Evolutionary conservation across 768 basidiomycete species (phyloP), one percentile per base, ranked within the genome.

Genomic region (Suillus hirtellus): DNA sequence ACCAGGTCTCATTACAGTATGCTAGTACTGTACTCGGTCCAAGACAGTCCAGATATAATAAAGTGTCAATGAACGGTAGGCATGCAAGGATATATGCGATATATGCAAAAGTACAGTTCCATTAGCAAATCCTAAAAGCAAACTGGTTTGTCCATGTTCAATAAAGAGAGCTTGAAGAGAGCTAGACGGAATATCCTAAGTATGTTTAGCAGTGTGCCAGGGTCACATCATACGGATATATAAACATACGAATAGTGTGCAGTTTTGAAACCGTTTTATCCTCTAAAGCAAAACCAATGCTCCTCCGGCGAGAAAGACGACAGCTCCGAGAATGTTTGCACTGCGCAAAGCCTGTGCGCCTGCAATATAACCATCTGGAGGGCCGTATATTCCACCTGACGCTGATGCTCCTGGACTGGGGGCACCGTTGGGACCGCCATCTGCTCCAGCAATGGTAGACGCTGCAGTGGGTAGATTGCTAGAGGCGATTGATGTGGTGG

Each of bases 351-450:
- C 74, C 2, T 77, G 68, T 8, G 85, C 90, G 14, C 80, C 82
- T 35, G 87, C 83, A 65, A 86, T 86, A 75, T 86, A 91, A 60
- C 79, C 73, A 69, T 92, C 89, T 54, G 81, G 79, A 54, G 90
- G 90, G n/a, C 90, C 90, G 64, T 81, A 88, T 42, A 82, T 74
- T 34, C 84, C 87, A 62, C 69, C 71, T 2, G 68, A 19, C 49
- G 75, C 81, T 21, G 77, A 66, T 55, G 78, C 74, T 24, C 89
- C 89, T 31, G 89, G 90, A 52, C 77, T 73, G 11, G 89, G 89
- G 2, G 89, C 89, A 31, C 84, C 85, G 7, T 74, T 71, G 15
- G 83, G 78, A 38, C 80, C 87, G 12, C 88, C 74, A 47, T 72
- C 59, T 40, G 37, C 89, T 42, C 83, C 88, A 35, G 80, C 72